These are phyloP conservation scores for Rubia peregrina DNA, from an alignment of 305 asterid genomes.

Conservation along the genomic window DNA sequence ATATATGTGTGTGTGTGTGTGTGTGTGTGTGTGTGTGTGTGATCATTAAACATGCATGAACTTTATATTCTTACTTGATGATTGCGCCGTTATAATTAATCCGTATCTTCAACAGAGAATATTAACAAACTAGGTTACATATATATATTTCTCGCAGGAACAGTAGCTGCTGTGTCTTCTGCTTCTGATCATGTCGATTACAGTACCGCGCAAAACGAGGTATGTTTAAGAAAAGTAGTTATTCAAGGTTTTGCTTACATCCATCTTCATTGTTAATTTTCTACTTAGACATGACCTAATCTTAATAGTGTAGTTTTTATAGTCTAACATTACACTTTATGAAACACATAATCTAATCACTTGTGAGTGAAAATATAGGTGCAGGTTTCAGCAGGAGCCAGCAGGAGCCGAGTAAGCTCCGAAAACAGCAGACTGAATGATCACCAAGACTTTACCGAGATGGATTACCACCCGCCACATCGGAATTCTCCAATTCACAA, in stretches of 20 bases:
- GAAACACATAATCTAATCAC: neutral
- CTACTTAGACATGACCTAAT: neutral
- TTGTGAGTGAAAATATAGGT: neutral
- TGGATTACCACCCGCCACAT: conserved; percentile 25
- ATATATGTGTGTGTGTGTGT: too few relatives aligned
- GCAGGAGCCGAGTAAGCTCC: neutral
- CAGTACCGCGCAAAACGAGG: conserved; percentile 11
- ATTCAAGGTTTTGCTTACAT: too few relatives aligned
- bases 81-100: neutral
- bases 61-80: neutral
- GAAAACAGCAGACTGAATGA: neutral
- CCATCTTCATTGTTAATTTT: too few relatives aligned
- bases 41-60: neutral
- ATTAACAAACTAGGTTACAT: neutral
- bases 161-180: conserved; percentile 1
- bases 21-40: too few relatives aligned
- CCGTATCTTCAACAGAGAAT: neutral
- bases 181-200: conserved; percentile 8
- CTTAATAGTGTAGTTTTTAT: neutral
- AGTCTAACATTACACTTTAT: too few relatives aligned
- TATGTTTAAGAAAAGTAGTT: neutral
- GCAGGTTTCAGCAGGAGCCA: conserved; percentile 13
- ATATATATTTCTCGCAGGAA: conserved; percentile 14
- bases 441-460: conserved; percentile 6
- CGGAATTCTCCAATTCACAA: conserved; percentile 24